phyloP scores from a whole-genome alignment of 2,329 filamentous ascomycete genomes.

The Pleoardoris graminearum region DNA sequence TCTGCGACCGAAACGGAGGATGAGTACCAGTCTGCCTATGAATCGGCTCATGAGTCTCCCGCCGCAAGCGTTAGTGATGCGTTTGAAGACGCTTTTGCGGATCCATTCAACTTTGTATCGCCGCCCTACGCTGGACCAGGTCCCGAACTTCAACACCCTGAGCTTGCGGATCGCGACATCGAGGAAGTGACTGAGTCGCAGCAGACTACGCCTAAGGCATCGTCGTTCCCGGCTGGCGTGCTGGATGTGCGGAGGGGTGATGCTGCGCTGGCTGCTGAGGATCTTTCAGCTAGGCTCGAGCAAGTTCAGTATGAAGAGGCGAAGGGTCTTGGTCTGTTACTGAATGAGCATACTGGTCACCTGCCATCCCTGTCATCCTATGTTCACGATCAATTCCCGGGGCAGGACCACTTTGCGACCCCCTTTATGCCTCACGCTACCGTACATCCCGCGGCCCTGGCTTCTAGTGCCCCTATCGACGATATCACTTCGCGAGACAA shows the following conservation, averaged over 20 bases:
- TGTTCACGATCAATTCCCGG: constrained; percentile 62
- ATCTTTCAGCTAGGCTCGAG: constrained; percentile 31
- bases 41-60: constrained; percentile 49
- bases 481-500: constrained; percentile 29
- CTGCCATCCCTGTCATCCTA: constrained; percentile 49
- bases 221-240: constrained; percentile 47
- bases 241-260: constrained; percentile 7
- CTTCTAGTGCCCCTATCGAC: constrained; percentile 28
- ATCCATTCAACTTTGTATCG: constrained; percentile 26
- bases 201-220: constrained; percentile 70
- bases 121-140: constrained; percentile 17
- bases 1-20: constrained; percentile 49
- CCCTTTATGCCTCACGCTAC: constrained; percentile 51
- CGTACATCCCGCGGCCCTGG: constrained; percentile 39
- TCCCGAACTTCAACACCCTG: constrained; percentile 24
- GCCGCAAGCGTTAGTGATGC: constrained; percentile 29
- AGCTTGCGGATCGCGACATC: constrained; percentile 34
- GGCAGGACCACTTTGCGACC: constrained; percentile 54
- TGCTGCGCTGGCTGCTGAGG: constrained; percentile 23
- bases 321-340: constrained; percentile 18
- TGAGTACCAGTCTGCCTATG: constrained; percentile 51
- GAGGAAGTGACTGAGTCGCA: constrained; percentile 62
- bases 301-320: constrained; percentile 10
- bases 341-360: constrained; percentile 19
- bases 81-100: constrained; percentile 28